phyloP scores from a whole-genome alignment of 2,329 filamentous ascomycete genomes.

The Beauveria sp. region DNA sequence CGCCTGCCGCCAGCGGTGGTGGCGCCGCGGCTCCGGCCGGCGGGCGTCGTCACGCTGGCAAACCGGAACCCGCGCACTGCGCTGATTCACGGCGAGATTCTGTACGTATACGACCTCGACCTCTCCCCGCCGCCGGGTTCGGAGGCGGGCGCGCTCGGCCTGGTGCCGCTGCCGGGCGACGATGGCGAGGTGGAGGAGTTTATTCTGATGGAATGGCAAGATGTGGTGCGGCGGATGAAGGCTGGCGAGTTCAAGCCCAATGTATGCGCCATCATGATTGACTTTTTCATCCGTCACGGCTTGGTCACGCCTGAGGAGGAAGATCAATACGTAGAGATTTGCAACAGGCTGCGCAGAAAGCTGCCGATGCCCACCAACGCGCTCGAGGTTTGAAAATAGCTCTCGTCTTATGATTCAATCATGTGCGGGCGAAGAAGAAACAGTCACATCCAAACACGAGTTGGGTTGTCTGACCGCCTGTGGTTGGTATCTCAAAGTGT shows the following conservation, averaged over 20 bases:
- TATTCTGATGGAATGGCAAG: conserved; percentile 52
- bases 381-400: neutral
- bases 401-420: neutral
- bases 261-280: conserved; percentile 67
- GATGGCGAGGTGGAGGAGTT: conserved; percentile 69
- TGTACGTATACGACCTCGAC: conserved; percentile 71
- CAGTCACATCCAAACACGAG: neutral
- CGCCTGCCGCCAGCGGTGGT: conserved; percentile 26
- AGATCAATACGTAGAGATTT: conserved; percentile 63
- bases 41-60: conserved; percentile 29
- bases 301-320: conserved; percentile 67
- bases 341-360: conserved; percentile 34
- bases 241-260: conserved; percentile 78
- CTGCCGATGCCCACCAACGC: conserved; percentile 32
- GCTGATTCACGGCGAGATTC: conserved; percentile 30
- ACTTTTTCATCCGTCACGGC: conserved; percentile 75
- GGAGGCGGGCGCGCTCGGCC: conserved; percentile 41
- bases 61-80: conserved; percentile 22
- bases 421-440: neutral
- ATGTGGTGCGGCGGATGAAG: conserved; percentile 54
- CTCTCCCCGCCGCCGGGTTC: conserved; percentile 39
- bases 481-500: conserved; percentile 7
- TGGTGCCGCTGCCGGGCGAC: conserved; percentile 62
- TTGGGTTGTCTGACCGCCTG: neutral
- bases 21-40: conserved; percentile 16